phyloP scores from a whole-genome alignment of 352 stramenopile genomes.

The Pythium folliculosum region DNA sequence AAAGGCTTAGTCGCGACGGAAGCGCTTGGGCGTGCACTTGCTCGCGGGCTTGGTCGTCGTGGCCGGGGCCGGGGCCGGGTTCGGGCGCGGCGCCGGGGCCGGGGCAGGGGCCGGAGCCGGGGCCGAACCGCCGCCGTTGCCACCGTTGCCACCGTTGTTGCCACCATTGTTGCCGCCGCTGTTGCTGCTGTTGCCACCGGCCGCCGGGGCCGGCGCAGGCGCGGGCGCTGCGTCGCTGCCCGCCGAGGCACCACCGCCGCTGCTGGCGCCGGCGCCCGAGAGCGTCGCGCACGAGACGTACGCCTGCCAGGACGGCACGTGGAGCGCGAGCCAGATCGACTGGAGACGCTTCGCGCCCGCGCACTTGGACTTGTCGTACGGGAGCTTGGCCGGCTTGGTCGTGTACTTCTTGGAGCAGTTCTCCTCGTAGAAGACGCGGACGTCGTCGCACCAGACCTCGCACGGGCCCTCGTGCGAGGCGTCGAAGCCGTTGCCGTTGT shows the following conservation, averaged over 20 bases:
- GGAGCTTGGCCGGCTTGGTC: slow-evolving; percentile 26
- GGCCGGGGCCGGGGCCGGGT: no score
- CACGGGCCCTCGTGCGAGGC: slow-evolving; percentile 42
- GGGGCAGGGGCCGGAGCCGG: no score
- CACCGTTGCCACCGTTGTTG: neutral
- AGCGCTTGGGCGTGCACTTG: no score
- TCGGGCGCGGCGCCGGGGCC: no score
- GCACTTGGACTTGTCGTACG: slow-evolving; percentile 39
- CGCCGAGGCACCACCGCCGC: neutral
- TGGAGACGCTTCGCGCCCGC: slow-evolving; percentile 37
- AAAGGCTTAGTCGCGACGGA: no score
- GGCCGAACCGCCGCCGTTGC: no score
- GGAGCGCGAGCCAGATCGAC: slow-evolving; percentile 42
- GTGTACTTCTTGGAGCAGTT: slow-evolving; percentile 49
- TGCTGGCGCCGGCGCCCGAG: slow-evolving; percentile 8
- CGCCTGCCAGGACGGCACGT: slow-evolving; percentile 39
- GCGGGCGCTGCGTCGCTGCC: neutral
- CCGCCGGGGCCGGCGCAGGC: neutral
- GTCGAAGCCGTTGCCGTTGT: slow-evolving; percentile 28
- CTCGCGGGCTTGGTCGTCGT: no score
- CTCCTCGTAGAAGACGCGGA: slow-evolving; percentile 44
- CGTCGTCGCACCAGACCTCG: slow-evolving; percentile 54
- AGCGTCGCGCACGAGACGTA: slow-evolving; percentile 32
- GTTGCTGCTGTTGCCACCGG: neutral
- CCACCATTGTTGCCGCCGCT: neutral